These are phyloP conservation scores for Dactylorhiza incarnata DNA, from an alignment of 106 monocot species.

Conservation along the genomic window DNA sequence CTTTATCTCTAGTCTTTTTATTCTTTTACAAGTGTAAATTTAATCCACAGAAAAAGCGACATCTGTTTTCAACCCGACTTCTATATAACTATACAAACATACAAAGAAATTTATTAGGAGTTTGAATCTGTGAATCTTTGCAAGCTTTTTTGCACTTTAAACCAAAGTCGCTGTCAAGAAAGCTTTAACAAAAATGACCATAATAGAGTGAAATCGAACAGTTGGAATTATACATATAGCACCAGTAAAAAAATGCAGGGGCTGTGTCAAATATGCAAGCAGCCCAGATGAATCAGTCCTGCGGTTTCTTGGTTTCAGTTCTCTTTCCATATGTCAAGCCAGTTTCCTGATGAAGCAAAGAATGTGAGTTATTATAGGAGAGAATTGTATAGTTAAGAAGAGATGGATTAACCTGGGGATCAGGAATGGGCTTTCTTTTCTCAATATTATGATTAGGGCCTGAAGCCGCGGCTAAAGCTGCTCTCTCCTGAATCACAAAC, in stretches of 20 bases:
- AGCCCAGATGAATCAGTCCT: conserved; percentile 16
- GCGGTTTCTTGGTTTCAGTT: conserved; percentile 26
- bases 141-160: no score
- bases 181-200: no score
- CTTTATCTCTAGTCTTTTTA: no score
- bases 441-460: conserved; percentile 77
- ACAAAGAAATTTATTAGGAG: no score
- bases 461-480: conserved; percentile 63
- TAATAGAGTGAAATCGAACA: neutral
- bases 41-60: no score
- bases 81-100: no score
- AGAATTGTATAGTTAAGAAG: neutral
- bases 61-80: no score
- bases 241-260: neutral
- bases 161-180: no score
- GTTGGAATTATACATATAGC: neutral
- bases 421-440: conserved; percentile 87
- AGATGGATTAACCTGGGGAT: conserved; percentile 53
- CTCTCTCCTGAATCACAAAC: conserved; percentile 50
- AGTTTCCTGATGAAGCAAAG: conserved; percentile 34
- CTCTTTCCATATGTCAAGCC: conserved; percentile 87
- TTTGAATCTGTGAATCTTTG: no score
- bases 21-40: no score
- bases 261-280: neutral
- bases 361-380: neutral